phyloP scores from a whole-genome alignment of 2,329 filamentous ascomycete genomes.

The Incumbomyces lentus region DNA sequence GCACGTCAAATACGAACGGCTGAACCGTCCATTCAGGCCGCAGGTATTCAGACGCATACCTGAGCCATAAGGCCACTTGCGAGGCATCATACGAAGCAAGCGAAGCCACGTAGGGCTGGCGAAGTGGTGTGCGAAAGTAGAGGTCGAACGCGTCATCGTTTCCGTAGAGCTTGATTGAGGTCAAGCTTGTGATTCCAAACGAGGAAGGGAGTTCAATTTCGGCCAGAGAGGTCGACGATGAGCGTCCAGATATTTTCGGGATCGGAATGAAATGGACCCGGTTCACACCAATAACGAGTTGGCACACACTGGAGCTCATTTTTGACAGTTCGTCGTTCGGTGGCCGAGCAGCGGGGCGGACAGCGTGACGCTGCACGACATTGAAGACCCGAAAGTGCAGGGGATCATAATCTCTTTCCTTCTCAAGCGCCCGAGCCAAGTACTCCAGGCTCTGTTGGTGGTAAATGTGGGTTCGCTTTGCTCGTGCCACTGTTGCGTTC shows the following conservation, averaged over 20 bases:
- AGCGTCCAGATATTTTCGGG: slow-evolving; percentile 45
- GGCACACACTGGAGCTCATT: slow-evolving; percentile 53
- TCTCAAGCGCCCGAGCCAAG: slow-evolving; percentile 51
- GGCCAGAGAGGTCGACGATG: slow-evolving; percentile 44
- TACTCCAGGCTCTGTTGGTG: slow-evolving; percentile 53
- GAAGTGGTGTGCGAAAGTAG: slow-evolving; percentile 51
- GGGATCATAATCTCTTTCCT: slow-evolving; percentile 59
- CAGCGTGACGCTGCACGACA: slow-evolving; percentile 52
- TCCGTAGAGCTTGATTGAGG: slow-evolving; percentile 48
- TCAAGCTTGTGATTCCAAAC: slow-evolving; percentile 54
- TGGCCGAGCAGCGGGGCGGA: slow-evolving; percentile 45
- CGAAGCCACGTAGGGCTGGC: slow-evolving; percentile 45
- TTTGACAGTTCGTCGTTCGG: slow-evolving; percentile 59
- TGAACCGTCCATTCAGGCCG: slow-evolving; percentile 56
- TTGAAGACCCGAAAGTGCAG: slow-evolving; percentile 58
- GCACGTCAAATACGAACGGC: slow-evolving; percentile 53
- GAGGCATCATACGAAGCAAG: slow-evolving; percentile 54
- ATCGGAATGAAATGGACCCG: slow-evolving; percentile 60
- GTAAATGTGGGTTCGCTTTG: slow-evolving; percentile 43
- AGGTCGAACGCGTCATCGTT: slow-evolving; percentile 58
- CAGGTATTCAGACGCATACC: slow-evolving; percentile 51
- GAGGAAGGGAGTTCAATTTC: slow-evolving; percentile 43
- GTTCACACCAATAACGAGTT: slow-evolving; percentile 58
- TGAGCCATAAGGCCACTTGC: slow-evolving; percentile 54
- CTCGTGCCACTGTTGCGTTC: slow-evolving; percentile 37